These are phyloP conservation scores for Panus rudis DNA, from an alignment of 768 basidiomycete genomes.

Conservation along the genomic window DNA sequence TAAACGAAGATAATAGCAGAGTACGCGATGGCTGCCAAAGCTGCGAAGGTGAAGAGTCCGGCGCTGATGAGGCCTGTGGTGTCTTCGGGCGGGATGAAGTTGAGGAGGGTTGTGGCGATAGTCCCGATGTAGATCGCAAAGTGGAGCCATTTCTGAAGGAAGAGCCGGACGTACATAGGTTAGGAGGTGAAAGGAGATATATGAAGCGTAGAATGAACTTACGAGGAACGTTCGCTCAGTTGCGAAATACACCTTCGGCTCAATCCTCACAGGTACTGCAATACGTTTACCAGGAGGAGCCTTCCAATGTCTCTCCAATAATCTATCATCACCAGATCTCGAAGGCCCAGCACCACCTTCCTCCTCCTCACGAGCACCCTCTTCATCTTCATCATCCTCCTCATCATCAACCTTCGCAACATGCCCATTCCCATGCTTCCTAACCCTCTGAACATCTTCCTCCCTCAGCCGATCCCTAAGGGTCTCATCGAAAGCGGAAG, in stretches of 20 bases:
- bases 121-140: slow-evolving; percentile 82
- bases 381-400: slow-evolving; percentile 36
- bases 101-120: slow-evolving; percentile 84
- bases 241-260: slow-evolving; percentile 98
- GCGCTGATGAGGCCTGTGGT: slow-evolving; percentile 79
- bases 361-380: slow-evolving; percentile 27
- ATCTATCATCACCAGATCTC: slow-evolving; percentile 32
- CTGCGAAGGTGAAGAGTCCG: slow-evolving; percentile 82
- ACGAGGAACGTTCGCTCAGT: slow-evolving; percentile 92
- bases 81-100: slow-evolving; percentile 73
- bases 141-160: slow-evolving; percentile 82
- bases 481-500: slow-evolving; percentile 78
- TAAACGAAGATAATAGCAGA: slow-evolving; percentile 75
- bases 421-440: too few relatives aligned
- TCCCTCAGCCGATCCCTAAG: slow-evolving; percentile 59
- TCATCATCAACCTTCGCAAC: slow-evolving; percentile 15
- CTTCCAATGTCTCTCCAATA: slow-evolving; percentile 59
- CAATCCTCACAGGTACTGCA: slow-evolving; percentile 89
- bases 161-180: not conserved
- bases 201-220: slow-evolving; percentile 26
- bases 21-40: slow-evolving; percentile 84
- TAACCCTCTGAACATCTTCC: slow-evolving; percentile 16
- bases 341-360: slow-evolving; percentile 24
- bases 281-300: slow-evolving; percentile 88
- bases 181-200: not conserved